Percentiles rank a stretch among this genome's conserved stretches.
Evolutionary conservation across 2,329 filamentous ascomycete species (phyloP).

Genomic region (Knufia fluminis): DNA sequence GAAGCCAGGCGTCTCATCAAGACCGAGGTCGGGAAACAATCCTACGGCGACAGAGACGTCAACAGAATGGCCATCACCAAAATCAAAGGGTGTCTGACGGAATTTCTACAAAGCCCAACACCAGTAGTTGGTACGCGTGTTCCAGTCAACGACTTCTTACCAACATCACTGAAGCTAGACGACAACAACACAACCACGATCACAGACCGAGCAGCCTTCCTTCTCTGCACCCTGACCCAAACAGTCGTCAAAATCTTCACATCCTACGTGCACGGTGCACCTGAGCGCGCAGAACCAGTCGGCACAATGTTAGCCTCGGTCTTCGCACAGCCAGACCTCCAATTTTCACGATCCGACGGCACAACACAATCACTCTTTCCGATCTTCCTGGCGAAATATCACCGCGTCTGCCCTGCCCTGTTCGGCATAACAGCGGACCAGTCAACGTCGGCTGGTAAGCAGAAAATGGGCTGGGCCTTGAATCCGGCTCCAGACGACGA

Average conservation of each 20-base stretch:
- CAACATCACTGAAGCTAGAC: constrained; percentile 29
- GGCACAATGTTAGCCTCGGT: constrained; percentile 68
- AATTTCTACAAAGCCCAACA: constrained; percentile 42
- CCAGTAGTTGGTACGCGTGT: constrained; percentile 44
- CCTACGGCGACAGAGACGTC: constrained; percentile 52
- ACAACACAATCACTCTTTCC: constrained; percentile 61
- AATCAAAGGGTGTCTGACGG: constrained; percentile 46
- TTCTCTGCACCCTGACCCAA: constrained; percentile 69
- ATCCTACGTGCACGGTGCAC: constrained; percentile 55
- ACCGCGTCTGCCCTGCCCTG: constrained; percentile 69
- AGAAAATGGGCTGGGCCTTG: constrained; percentile 64
- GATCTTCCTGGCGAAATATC: constrained; percentile 79
- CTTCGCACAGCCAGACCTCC: constrained; percentile 59
- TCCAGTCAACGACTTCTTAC: constrained; percentile 42
- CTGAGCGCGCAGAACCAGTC: constrained; percentile 63
- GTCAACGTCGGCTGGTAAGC: constrained; percentile 57
- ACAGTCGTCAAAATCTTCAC: constrained; percentile 60
- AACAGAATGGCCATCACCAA: constrained; percentile 47
- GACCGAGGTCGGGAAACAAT: constrained; percentile 62
- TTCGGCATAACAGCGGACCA: constrained; percentile 76
- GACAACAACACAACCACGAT: constrained; percentile 18
- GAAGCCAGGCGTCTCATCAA: constrained; percentile 63
- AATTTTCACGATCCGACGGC: constrained; percentile 36
- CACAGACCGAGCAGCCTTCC: constrained; percentile 61
- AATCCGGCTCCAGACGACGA: constrained; percentile 38